A percentile compares a stretch with the other conserved stretches of the same genome.
Conservation (phyloP, 495 filamentous ascomycete genomes). For the Cercophora samala region DNA sequence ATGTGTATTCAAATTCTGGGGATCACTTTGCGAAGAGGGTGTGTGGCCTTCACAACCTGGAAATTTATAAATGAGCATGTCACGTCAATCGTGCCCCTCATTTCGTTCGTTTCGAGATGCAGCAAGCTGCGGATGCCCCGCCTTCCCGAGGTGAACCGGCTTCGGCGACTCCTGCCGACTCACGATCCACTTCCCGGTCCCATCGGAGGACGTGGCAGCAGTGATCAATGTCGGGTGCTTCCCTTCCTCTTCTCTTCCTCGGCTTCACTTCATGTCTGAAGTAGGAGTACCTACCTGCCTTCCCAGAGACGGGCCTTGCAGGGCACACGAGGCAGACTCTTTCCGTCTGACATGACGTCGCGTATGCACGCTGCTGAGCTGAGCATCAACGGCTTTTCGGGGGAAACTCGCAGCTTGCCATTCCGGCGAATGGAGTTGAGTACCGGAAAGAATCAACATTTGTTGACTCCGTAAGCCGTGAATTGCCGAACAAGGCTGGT, state of each 20-base stretch:
- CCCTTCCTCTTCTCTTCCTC: background rate
- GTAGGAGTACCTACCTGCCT: background rate
- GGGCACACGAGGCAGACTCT: background rate
- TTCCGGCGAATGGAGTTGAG: background rate
- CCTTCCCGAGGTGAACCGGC: constrained; percentile 1
- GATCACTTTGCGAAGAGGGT: background rate
- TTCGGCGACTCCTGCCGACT: background rate
- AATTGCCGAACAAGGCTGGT: background rate
- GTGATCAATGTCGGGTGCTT: background rate
- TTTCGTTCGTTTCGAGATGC: constrained; percentile 4
- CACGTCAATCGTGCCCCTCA: constrained; percentile 18
- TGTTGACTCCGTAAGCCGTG: background rate
- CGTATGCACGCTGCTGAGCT: constrained; percentile 5
- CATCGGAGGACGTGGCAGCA: background rate
- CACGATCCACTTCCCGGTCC: background rate
- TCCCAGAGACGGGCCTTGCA: background rate
- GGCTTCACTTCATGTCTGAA: background rate
- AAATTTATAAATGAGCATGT: background rate
- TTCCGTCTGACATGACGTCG: constrained; percentile 6
- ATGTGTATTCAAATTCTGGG: background rate
- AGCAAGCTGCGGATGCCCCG: background rate
- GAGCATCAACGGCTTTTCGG: background rate
- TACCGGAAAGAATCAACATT: no score
- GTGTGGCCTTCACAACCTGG: background rate
- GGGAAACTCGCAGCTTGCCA: background rate